phyloP scores from a whole-genome alignment of 1,139 yeast species.

The Candida buenavistaensis region DNA sequence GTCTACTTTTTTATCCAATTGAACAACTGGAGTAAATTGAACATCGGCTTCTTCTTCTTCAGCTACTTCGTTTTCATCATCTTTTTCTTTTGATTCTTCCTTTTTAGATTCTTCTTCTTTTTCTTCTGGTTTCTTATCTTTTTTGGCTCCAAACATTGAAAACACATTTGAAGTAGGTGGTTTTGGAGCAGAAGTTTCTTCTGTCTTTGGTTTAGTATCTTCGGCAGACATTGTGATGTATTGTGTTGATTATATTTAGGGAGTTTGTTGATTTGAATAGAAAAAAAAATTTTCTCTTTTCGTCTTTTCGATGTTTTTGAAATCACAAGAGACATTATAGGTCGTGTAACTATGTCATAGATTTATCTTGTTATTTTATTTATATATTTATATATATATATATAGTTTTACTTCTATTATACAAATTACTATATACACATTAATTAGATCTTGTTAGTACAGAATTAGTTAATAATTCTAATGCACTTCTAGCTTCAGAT shows the following conservation, averaged over 20 bases:
- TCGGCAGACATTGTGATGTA: slow-evolving; percentile 34
- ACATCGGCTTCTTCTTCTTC: slow-evolving; percentile 92
- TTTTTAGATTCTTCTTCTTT: slow-evolving; percentile 38
- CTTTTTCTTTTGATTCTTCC: slow-evolving; percentile 33
- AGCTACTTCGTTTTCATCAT: slow-evolving; percentile 42
- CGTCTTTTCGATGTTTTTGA: neutral
- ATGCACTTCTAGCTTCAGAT: slow-evolving; percentile 85
- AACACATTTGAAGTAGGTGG: slow-evolving; percentile 80
- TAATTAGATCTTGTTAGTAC: slow-evolving; percentile 77
- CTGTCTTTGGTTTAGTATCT: slow-evolving; percentile 33
- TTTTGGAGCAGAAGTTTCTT: slow-evolving; percentile 26
- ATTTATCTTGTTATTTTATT: no score
- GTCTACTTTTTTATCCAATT: slow-evolving; percentile 85
- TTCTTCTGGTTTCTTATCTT: slow-evolving; percentile 52
- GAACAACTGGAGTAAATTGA: slow-evolving; percentile 94
- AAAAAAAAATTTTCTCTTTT: slow-evolving; percentile 1
- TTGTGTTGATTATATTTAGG: neutral
- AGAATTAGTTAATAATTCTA: slow-evolving; percentile 81
- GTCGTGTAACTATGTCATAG: no score
- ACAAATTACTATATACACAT: no score
- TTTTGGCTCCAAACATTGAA: slow-evolving; percentile 88
- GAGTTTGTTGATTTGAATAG: slow-evolving; percentile 1
- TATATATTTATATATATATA: no score
- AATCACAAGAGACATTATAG: no score
- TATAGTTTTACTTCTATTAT: no score